A percentile compares a stretch with the other conserved stretches of the same genome.
These are phyloP conservation scores for Urtica urens DNA, from an alignment of 306 rosid genomes.

Conservation along the genomic window DNA sequence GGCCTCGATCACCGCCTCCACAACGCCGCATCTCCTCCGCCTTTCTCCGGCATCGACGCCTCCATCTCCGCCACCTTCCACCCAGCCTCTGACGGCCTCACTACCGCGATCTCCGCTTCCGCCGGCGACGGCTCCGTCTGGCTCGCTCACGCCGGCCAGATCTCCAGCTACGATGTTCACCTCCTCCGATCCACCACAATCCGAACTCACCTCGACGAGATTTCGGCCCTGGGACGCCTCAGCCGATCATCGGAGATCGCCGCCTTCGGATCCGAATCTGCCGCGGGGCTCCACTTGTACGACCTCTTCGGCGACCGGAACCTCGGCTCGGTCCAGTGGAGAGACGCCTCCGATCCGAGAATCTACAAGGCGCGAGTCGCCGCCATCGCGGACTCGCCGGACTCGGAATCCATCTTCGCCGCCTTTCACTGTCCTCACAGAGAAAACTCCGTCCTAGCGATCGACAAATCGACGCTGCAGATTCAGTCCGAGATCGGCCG, in stretches of 20 bases:
- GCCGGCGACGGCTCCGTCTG: constrained; percentile 55
- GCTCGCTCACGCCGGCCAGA: constrained; percentile 85
- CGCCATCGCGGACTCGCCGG: constrained; percentile 39
- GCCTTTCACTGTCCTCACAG: constrained; percentile 54
- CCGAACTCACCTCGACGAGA: constrained; percentile 62
- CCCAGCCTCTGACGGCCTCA: constrained; percentile 65
- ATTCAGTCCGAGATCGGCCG: constrained; percentile 41
- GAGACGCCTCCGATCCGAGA: constrained; percentile 57
- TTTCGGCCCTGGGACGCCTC: constrained; percentile 55
- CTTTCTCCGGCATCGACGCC: constrained; percentile 66
- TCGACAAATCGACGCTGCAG: constrained; percentile 54
- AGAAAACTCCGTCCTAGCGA: constrained; percentile 59
- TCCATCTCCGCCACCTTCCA: constrained; percentile 33
- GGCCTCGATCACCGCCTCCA: constrained; percentile 64
- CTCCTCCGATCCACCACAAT: constrained; percentile 44
- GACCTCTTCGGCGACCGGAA: constrained; percentile 54
- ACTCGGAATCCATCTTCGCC: constrained; percentile 39
- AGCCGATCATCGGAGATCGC: constrained; percentile 71
- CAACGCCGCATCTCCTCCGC: constrained; percentile 45
- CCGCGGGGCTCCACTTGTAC: constrained; percentile 64
- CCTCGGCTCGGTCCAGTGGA: constrained; percentile 64
- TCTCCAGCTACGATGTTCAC: constrained; percentile 62
- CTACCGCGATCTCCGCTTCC: constrained; percentile 46
- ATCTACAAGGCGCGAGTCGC: constrained; percentile 74
- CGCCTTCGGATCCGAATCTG: constrained; percentile 50